Base-by-base conservation (phyloP, 2,329 filamentous ascomycete genomes). In the Ceratocystis harringtonii region DNA sequence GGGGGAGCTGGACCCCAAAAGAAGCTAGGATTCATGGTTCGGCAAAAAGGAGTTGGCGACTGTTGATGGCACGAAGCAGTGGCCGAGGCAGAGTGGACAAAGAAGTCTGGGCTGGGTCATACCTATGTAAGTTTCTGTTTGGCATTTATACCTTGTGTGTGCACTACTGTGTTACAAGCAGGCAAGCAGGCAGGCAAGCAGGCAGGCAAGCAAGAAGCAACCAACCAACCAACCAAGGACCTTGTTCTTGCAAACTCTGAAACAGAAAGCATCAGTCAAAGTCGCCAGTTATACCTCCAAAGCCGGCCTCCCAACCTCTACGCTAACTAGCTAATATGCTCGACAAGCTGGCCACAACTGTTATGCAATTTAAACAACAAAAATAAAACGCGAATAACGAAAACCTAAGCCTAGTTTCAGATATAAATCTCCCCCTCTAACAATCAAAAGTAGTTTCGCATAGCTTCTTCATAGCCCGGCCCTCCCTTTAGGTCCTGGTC, bases 401-500 rank as follows among this genome's bases (percentile, higher is more conserved):
- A 22, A 50, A 10, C 22, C 17, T 8, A 58, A 58, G 52, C 52
- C 10, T 15, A 32, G 15, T 25, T 10, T 25, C 6, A 22, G 2
- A 22, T 15, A 22, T 55, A 25, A 28, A 17, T 28, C 50, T 25
- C 22, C 50, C 19, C 50, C 17, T 50, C 6, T 22, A 50, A 30
- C 22, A 63, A 36, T 66, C 74, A 86, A 66, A 82, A 86, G 70
- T 94, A 94, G 71, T 86, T 89, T 69, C 87, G 81, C 90, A 94
- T 92, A 0, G 89, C 89, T 72, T 94, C 90, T 69, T 88, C 78
- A 70, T 90, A 95, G 0, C 90, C 90, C 0, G 82, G 80, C 0
- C 90, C 90, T 4, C 90, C 91, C 73, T 87, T 90, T 62, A 96
- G 78, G 72, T 96, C 90, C 36, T 85, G 81, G 69, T 92, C 88